Conservation (phyloP, 257 asterid species). For the Jacaranda mimosifolia region DNA sequence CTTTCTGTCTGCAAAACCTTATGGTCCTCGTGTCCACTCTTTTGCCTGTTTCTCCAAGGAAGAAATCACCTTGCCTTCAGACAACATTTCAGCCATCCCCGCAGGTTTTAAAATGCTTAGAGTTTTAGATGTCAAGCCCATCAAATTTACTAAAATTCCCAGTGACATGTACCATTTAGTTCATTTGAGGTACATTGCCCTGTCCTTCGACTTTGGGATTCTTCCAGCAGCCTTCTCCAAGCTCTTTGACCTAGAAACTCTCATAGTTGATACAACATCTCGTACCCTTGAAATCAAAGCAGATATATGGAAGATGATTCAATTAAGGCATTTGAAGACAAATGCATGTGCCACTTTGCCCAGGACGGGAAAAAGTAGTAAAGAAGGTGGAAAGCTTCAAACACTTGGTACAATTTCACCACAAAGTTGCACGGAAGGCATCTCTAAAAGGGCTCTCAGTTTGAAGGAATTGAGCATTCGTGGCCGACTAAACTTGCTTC, state of each 20-base stretch:
- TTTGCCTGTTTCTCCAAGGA: neutral
- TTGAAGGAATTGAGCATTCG: too few species aligned
- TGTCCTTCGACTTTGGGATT: neutral
- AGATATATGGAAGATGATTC: constrained; percentile 35
- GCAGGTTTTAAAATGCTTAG: constrained; percentile 28
- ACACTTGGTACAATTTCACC: too few species aligned
- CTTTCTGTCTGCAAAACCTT: too few species aligned
- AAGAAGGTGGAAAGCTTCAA: neutral
- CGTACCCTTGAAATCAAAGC: constrained; percentile 21
- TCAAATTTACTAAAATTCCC: neutral
- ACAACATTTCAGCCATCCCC: constrained; percentile 17
- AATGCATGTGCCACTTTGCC: constrained; percentile 32
- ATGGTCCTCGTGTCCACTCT: too few species aligned
- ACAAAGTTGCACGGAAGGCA: too few species aligned
- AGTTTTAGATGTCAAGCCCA: constrained; percentile 26
- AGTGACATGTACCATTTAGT: constrained; percentile 2
- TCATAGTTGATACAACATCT: constrained; percentile 21
- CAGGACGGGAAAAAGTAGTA: neutral
- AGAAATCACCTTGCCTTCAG: constrained; percentile 1
- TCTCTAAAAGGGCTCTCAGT: too few species aligned
- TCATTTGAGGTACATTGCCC: constrained; percentile 37
- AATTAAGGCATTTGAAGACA: constrained; percentile 32
- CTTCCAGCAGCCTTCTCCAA: constrained; percentile 16
- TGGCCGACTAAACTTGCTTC: too few species aligned
- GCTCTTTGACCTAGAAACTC: constrained; percentile 36